Base-by-base conservation (phyloP, 495 filamentous ascomycete species). In the Penicillium steckii region DNA sequence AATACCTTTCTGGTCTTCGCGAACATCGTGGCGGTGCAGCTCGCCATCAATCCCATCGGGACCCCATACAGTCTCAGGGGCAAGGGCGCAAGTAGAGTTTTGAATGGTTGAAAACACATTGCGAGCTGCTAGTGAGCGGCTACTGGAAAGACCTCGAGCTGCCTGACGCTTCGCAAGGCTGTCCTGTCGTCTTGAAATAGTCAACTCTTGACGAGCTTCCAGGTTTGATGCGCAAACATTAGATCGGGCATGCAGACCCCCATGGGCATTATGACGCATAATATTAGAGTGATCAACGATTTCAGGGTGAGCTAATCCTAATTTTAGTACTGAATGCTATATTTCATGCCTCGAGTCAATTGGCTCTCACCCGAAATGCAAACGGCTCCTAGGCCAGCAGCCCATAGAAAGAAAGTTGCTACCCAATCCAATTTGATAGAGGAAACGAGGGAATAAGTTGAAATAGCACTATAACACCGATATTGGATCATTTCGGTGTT, bases 81-180 rank as follows among this genome's bases (percentile, higher is more conserved):
- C 19, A 1, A 48, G 22, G 2, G n/a, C 8, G 17, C 46, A 48
- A 8, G 46, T 35, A 12, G 12, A 26, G 69, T 72, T 59, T 57
- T 48, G 46, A 10, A 48, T 10, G 13, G 33, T 32, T 2, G 13
- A 26, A 17, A 37, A 40, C 46, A 23, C 26, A 32, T 38, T 37
- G 8, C 30, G 46, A 12, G 19, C 35, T 8, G 18, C 30, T 8
- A 32, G 37, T 17, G 7, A 25, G 13, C 4, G 6, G 4, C 4
- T 25, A 8, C 18, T 17, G 3, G 26, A 27, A 27, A 27, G 4
- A 27, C 26, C 26, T 4, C 26, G 26, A 27, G 26, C 26, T 5
- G 26, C 10, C 10, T 19, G 15, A 12, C 46, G 46, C 32, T 48
- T 48, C 1, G 15, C 19, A 22, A 48, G n/a, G 3, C 19, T 22